A percentile compares a stretch with the other conserved stretches of the same genome.
Conservation (phyloP, 1,284 basidiomycete species). For the Moniliophthora roreri region DNA sequence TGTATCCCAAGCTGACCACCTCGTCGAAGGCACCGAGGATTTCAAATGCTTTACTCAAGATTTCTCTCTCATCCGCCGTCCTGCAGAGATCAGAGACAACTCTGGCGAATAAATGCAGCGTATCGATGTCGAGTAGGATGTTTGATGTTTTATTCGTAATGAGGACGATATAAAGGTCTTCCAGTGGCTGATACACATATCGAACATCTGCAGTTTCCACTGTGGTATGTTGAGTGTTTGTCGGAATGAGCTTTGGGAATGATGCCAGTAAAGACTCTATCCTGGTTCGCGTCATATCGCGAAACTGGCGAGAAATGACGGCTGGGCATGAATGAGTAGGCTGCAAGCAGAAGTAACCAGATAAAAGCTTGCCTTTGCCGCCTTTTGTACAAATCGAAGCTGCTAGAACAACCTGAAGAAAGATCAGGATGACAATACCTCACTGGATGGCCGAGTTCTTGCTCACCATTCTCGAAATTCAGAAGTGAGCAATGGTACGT, state of each 20-base stretch:
- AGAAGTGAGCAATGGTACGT: conserved; percentile 1
- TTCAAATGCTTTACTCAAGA: conserved; percentile 92
- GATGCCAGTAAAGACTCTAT: conserved; percentile 96
- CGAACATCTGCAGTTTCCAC: conserved; percentile 92
- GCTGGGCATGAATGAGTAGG: conserved; percentile 50
- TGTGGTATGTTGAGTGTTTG: conserved; percentile 96
- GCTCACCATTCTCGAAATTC: conserved; percentile 8
- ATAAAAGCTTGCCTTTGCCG: conserved; percentile 71
- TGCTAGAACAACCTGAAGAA: conserved; percentile 84
- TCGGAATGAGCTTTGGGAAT: conserved; percentile 97
- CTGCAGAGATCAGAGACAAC: conserved; percentile 93
- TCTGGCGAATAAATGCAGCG: conserved; percentile 90
- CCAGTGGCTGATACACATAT: conserved; percentile 97
- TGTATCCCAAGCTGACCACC: conserved; percentile 91
- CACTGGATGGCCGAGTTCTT: background rate
- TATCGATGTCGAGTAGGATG: conserved; percentile 98
- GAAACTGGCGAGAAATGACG: conserved; percentile 95
- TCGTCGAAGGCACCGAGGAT: conserved; percentile 96
- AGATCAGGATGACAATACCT: background rate
- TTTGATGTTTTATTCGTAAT: conserved; percentile 99
- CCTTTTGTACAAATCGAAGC: conserved; percentile 94
- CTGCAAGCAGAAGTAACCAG: conserved; percentile 1
- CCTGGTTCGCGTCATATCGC: conserved; percentile 89
- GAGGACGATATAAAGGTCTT: conserved; percentile 96
- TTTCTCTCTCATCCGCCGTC: conserved; percentile 87